Conservation (phyloP, 176 grass and related monocot species). For the Paspalum vaginatum region DNA sequence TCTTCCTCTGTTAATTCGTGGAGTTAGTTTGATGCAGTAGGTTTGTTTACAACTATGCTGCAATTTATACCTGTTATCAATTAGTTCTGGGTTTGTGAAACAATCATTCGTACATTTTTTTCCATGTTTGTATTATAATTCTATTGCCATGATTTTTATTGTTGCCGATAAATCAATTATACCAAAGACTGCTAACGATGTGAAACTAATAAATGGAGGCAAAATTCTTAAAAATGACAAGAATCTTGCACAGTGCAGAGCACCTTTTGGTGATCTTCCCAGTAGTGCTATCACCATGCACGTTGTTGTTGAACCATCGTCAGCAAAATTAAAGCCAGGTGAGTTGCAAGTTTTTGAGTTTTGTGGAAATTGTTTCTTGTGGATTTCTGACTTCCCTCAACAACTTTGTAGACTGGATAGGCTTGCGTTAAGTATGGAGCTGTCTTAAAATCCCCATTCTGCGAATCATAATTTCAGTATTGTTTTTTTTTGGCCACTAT, state of each 20-base stretch:
- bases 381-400: not conserved
- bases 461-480: too few relatives aligned
- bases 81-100: conserved; percentile 29
- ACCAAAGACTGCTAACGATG: conserved; percentile 66
- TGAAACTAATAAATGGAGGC: conserved; percentile 74
- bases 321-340: conserved; percentile 72
- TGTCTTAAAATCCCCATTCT: too few relatives aligned
- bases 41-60: not conserved
- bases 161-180: conserved; percentile 66
- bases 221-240: conserved; percentile 80
- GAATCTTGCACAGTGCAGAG: conserved; percentile 67
- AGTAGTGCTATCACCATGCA: conserved; percentile 73
- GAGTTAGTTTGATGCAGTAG: not conserved
- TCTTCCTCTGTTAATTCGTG: conserved; percentile 6
- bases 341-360: conserved; percentile 8
- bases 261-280: conserved; percentile 70
- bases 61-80: conserved; percentile 16
- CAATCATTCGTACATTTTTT: not conserved
- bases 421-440: too few relatives aligned
- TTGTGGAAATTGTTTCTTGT: conserved; percentile 22
- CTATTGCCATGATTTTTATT: conserved; percentile 33
- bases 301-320: conserved; percentile 67
- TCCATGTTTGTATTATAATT: conserved; percentile 2
- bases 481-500: too few relatives aligned
- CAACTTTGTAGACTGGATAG: not conserved